Evolutionary conservation across 2,329 filamentous ascomycete genomes (phyloP), one percentile per base, ranked within the genome.

Genomic region (Tympanopsis confertula): DNA sequence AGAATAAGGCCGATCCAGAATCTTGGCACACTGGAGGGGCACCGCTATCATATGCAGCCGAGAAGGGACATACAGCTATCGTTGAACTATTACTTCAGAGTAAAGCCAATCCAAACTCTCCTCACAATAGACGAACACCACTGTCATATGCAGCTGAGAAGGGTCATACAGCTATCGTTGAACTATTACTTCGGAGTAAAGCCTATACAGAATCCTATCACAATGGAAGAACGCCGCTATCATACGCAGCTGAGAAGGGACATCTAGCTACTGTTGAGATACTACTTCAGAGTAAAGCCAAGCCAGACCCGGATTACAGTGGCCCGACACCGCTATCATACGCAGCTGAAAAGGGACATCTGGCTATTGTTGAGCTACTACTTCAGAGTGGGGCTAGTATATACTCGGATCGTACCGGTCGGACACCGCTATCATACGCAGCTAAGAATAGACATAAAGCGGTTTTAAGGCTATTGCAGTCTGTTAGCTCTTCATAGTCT

Each of bases 31-130:
- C 38, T 37, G 13, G 33, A 7, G 33, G 32, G 18, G 38, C 38
- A 15, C 38, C 41, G 19, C 20, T 45, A 4, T 45, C 37, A 20
- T 36, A 5, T 4, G 42, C 38, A 5, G 35, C 14, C 28, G 20
- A 24, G 12, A 37, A 41, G 20, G 44, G 44, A 10, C 30, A 46
- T 5, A 29, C 35, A 4, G 4, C 32, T 15, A 5, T 42, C 15
- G 37, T 44, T 15, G 7, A 20, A 10, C 13, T 17, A 4, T 33
- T 14, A 13, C 20, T 15, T 13, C 12, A 35, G 4, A 5, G 30
- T 14, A 24, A 37, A 17, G 4, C 18, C 4, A 18, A 12, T 19
- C 37, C 40, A 32, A 39, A 18, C 14, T 18, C 24, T 28, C n/a
- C 24, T 28, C 24, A 10, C n/a, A n/a, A 40, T 37, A 12, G 33